These are phyloP conservation scores for Xylaria arbuscula DNA, from an alignment of 2,329 filamentous ascomycete species.

Conservation along the genomic window DNA sequence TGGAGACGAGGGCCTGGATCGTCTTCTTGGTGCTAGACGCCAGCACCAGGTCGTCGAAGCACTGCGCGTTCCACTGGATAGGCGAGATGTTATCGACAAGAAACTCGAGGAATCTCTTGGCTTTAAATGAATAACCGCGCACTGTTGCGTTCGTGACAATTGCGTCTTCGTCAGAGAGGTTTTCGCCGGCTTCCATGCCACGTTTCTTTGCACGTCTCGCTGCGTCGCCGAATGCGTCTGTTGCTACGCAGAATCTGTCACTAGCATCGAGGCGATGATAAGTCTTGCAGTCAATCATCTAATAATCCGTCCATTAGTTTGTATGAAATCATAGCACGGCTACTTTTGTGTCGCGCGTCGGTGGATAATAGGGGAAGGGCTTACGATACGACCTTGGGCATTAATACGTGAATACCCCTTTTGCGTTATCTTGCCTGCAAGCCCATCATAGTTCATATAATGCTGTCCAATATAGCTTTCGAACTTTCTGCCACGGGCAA, in stretches of 20 bases:
- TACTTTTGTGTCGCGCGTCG: background rate
- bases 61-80: conserved; percentile 39
- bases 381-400: conserved; percentile 48
- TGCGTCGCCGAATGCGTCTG: conserved; percentile 29
- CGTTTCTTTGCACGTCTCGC: conserved; percentile 36
- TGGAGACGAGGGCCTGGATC: conserved; percentile 40
- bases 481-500: conserved; percentile 51
- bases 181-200: conserved; percentile 33
- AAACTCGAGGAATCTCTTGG: conserved; percentile 50
- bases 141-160: conserved; percentile 45
- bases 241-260: conserved; percentile 41
- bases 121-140: conserved; percentile 49
- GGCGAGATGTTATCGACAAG: conserved; percentile 39
- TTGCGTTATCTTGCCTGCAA: conserved; percentile 40
- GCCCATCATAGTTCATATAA: conserved; percentile 51
- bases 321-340: background rate
- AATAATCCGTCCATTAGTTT: conserved; percentile 9
- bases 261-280: conserved; percentile 49
- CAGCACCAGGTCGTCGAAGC: conserved; percentile 43
- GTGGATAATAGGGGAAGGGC: background rate
- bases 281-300: conserved; percentile 53
- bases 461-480: conserved; percentile 50
- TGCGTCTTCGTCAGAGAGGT: conserved; percentile 47
- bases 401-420: conserved; percentile 41
- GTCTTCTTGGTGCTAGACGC: conserved; percentile 39